These are phyloP conservation scores for Apiotrichum gamsii DNA, from an alignment of 1,284 basidiomycete genomes.

Conservation along the genomic window DNA sequence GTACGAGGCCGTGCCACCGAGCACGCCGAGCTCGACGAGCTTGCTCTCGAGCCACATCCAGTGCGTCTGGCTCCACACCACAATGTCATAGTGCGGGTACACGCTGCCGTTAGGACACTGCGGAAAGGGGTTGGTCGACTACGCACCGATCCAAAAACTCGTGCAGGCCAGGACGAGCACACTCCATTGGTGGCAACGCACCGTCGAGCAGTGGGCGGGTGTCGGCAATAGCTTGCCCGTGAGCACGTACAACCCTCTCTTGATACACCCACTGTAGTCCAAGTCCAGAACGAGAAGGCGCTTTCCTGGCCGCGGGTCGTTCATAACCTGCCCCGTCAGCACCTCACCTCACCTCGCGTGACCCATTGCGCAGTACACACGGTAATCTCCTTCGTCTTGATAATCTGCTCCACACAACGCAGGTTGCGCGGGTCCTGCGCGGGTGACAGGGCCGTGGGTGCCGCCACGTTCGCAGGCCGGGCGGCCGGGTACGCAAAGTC, in stretches of 20 bases:
- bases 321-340: constrained; percentile 56
- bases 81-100: constrained; percentile 77
- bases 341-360: not conserved
- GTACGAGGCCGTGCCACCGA: constrained; percentile 63
- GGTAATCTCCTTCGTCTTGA: constrained; percentile 55
- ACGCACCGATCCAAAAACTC: constrained; percentile 57
- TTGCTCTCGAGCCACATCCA: constrained; percentile 92
- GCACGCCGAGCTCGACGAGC: constrained; percentile 77
- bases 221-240: constrained; percentile 62
- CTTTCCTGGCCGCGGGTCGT: constrained; percentile 67
- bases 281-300: constrained; percentile 77
- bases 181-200: constrained; percentile 67
- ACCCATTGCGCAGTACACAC: constrained; percentile 19
- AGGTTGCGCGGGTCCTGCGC: constrained; percentile 67
- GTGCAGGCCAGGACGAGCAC: constrained; percentile 73
- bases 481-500: constrained; percentile 62
- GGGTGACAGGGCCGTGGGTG: constrained; percentile 54
- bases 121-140: constrained; percentile 22
- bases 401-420: constrained; percentile 67
- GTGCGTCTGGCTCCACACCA: constrained; percentile 71
- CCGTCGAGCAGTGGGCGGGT: constrained; percentile 73
- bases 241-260: not conserved
- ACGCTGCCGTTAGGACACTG: no score
- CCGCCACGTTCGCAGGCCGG: constrained; percentile 45
- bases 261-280: constrained; percentile 66